Percentiles rank a stretch among this genome's conserved stretches.
Conservation (phyloP, 2,329 filamentous ascomycete species). For the Pestalotiopsis sp. region DNA sequence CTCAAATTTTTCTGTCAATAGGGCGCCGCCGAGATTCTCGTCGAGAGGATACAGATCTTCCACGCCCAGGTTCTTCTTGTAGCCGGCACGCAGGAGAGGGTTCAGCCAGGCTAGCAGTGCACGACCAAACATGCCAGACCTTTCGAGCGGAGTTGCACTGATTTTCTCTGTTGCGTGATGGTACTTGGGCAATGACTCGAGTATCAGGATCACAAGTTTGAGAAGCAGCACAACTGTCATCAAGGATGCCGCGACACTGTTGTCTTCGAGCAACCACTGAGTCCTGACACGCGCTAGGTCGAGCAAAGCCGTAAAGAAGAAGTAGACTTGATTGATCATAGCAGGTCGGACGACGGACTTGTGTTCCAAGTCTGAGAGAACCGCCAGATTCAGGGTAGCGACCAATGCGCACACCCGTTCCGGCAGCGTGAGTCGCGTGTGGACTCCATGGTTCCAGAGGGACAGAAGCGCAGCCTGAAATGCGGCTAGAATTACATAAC, state of each 20-base stretch:
- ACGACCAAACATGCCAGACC: constrained; percentile 8
- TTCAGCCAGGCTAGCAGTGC: constrained; percentile 9
- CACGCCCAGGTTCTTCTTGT: background rate
- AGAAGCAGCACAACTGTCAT: constrained; percentile 2
- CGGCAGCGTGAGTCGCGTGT: background rate
- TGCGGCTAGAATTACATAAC: background rate
- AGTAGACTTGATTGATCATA: background rate
- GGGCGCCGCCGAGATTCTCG: background rate
- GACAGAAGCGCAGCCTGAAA: constrained; percentile 1
- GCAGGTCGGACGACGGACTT: background rate
- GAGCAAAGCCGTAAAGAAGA: constrained; percentile 5
- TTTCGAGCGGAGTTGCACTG: background rate
- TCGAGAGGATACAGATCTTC: constrained; percentile 5
- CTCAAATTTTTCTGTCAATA: background rate
- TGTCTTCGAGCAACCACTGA: constrained; percentile 5
- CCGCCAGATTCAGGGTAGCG: background rate
- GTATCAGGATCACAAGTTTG: background rate
- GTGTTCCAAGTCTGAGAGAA: constrained; percentile 3
- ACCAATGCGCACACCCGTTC: background rate
- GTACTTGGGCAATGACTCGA: constrained; percentile 3
- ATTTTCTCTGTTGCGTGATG: background rate
- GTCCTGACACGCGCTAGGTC: constrained; percentile 1
- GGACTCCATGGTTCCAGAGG: constrained; percentile 1
- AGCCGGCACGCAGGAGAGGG: constrained; percentile 1
- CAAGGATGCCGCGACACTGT: background rate